phyloP scores from a whole-genome alignment of 345 rosid genomes.

The Turnera subulata region DNA sequence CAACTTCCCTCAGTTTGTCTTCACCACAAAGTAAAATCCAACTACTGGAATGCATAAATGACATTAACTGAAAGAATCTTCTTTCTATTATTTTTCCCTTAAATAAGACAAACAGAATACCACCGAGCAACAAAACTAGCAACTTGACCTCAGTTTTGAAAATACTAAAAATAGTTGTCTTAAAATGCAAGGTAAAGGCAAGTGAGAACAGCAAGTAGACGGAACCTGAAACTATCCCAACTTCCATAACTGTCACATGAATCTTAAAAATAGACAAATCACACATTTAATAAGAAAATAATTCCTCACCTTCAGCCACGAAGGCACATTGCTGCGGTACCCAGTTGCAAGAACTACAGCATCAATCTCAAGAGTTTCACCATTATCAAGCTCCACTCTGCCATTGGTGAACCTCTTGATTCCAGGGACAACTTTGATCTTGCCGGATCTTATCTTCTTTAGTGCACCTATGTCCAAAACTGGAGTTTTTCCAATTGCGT shows the following conservation, averaged over 20 bases:
- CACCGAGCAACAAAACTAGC: no score
- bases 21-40: not conserved
- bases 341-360: slow-evolving; percentile 85
- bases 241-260: slow-evolving; percentile 29
- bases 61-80: slow-evolving; percentile 6
- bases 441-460: slow-evolving; percentile 58
- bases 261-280: slow-evolving; percentile 1
- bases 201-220: not conserved
- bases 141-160: no score
- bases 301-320: slow-evolving; percentile 71
- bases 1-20: no score
- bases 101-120: no score
- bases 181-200: slow-evolving; percentile 11
- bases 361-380: slow-evolving; percentile 54
- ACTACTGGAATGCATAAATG: slow-evolving; percentile 1
- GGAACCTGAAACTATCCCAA: slow-evolving; percentile 6
- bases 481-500: slow-evolving; percentile 68
- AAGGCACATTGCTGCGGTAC: slow-evolving; percentile 89
- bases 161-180: no score
- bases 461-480: slow-evolving; percentile 76
- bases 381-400: slow-evolving; percentile 62
- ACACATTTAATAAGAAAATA: not conserved
- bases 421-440: slow-evolving; percentile 67
- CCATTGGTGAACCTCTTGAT: slow-evolving; percentile 50
- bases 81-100: slow-evolving; percentile 2